A percentile compares a stretch with the other conserved stretches of the same genome.
phyloP scores from a whole-genome alignment of 1,284 basidiomycete genomes.

The Malassezia psittaci region DNA sequence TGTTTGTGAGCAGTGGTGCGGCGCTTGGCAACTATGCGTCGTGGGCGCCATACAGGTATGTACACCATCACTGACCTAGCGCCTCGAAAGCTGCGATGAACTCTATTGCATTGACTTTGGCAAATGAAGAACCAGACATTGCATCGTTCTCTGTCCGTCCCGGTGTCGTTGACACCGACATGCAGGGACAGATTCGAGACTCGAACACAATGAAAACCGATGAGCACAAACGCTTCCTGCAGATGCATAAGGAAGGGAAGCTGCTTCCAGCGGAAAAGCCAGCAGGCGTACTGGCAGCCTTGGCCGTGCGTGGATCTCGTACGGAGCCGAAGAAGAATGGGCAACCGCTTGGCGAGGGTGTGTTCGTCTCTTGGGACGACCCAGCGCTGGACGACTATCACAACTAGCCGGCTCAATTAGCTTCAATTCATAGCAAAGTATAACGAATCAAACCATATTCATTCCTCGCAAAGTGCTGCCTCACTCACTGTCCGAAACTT shows the following conservation, averaged over 20 bases:
- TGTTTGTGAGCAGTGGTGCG: constrained; percentile 73
- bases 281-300: constrained; percentile 60
- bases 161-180: constrained; percentile 62
- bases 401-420: neutral
- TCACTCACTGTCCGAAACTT: too few relatives aligned
- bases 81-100: constrained; percentile 64
- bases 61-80: neutral
- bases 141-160: constrained; percentile 67
- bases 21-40: constrained; percentile 59
- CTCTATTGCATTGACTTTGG: constrained; percentile 65
- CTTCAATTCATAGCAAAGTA: too few relatives aligned
- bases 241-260: constrained; percentile 57
- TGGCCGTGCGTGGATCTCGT: constrained; percentile 48
- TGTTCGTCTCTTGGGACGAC: constrained; percentile 58
- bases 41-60: constrained; percentile 64
- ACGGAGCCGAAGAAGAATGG: constrained; percentile 50
- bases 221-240: constrained; percentile 57
- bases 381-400: constrained; percentile 21
- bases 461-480: too few relatives aligned
- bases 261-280: constrained; percentile 53
- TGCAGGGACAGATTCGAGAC: constrained; percentile 49
- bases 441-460: too few relatives aligned
- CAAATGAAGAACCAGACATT: constrained; percentile 66
- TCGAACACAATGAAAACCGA: constrained; percentile 52
- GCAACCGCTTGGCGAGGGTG: constrained; percentile 50